A percentile compares a stretch with the other conserved stretches of the same genome.
Conservation (phyloP, 768 basidiomycete genomes). For the Pleurotus giganteus region DNA sequence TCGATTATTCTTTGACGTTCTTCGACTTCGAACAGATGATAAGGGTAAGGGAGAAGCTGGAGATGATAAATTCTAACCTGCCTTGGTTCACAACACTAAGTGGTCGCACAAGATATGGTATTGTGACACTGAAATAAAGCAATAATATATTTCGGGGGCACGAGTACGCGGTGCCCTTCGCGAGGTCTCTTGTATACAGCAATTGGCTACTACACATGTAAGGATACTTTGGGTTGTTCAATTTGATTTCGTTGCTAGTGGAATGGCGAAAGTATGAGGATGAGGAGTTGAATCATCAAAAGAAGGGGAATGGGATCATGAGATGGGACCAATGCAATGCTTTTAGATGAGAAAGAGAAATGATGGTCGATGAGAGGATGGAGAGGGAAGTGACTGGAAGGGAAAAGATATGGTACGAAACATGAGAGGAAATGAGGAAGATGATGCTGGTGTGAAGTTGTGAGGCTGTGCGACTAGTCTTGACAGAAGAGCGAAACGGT, state of each 20-base stretch:
- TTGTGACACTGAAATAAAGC: slow-evolving; percentile 2
- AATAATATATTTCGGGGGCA: slow-evolving; percentile 10
- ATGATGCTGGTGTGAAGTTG: not conserved
- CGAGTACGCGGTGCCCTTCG: slow-evolving; percentile 9
- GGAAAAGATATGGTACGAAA: not conserved
- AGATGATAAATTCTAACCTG: too few relatives aligned
- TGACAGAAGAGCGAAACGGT: not conserved
- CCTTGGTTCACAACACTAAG: too few relatives aligned
- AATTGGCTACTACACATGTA: slow-evolving; percentile 8
- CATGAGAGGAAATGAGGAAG: not conserved
- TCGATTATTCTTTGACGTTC: not conserved
- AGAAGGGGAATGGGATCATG: not conserved
- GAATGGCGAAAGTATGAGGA: not conserved
- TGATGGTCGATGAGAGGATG: not conserved
- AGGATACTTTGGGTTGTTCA: not conserved
- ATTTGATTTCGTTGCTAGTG: slow-evolving; percentile 3
- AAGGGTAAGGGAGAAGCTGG: not conserved
- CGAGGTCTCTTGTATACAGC: slow-evolving; percentile 9
- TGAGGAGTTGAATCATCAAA: slow-evolving; percentile 7
- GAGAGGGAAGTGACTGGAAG: not conserved
- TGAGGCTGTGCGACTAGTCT: not conserved
- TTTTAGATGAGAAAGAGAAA: slow-evolving; percentile 2
- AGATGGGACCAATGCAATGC: slow-evolving; percentile 5
- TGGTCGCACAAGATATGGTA: not conserved
- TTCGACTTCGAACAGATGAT: not conserved